Percentiles rank a stretch among this genome's conserved stretches.
Evolutionary conservation across 495 filamentous ascomycete genomes (phyloP).

Genomic region (Corynascus novoguineensis): DNA sequence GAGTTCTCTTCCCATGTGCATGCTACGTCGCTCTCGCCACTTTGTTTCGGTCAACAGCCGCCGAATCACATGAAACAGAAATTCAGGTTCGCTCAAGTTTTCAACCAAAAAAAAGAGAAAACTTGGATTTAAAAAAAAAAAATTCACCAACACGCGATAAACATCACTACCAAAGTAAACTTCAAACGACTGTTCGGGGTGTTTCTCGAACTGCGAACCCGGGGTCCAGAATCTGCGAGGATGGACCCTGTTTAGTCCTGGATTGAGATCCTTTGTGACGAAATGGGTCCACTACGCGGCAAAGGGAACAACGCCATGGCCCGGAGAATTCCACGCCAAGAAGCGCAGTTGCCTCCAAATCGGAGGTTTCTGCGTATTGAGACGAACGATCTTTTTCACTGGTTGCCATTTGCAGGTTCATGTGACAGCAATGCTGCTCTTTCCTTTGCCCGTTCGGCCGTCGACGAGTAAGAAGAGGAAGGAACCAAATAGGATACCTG

Average conservation of each 20-base stretch:
- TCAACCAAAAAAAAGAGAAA: no score
- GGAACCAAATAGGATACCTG: background rate
- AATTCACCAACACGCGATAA: no score
- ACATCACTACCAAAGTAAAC: background rate
- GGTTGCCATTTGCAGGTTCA: background rate
- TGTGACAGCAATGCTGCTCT: background rate
- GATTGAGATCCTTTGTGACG: conserved; percentile 2
- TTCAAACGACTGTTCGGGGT: no score
- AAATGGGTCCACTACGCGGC: background rate
- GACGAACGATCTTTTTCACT: background rate
- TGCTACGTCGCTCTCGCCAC: no score
- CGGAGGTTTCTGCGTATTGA: background rate
- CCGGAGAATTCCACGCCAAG: conserved; percentile 4
- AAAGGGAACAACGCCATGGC: background rate
- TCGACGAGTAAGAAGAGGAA: background rate
- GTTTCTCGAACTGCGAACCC: no score
- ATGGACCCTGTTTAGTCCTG: no score
- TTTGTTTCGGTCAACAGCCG: no score
- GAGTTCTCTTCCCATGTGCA: no score
- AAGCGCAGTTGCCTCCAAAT: background rate
- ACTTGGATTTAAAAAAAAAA: no score
- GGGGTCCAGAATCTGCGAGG: background rate
- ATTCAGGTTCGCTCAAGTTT: no score
- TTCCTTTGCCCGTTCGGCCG: background rate
- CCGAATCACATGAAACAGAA: no score